Percentiles rank a stretch among this genome's conserved stretches.
Conservation (phyloP, 805 yeast genomes). For the Cyberlindnera veronae region DNA sequence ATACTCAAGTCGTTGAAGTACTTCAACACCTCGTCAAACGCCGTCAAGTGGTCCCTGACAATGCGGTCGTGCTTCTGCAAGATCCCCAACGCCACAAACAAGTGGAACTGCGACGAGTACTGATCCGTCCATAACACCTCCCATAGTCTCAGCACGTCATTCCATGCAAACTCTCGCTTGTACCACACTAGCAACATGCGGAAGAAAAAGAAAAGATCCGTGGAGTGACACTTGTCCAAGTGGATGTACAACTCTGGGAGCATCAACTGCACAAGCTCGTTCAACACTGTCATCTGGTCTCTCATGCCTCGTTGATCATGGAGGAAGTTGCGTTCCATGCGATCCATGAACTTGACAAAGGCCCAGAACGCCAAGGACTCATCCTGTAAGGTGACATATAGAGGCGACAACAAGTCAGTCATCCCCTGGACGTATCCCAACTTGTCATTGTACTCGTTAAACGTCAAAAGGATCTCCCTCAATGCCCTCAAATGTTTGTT, state of each 20-base stretch:
- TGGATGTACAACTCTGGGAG: slow-evolving; percentile 81
- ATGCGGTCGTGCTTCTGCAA: slow-evolving; percentile 81
- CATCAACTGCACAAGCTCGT: slow-evolving; percentile 86
- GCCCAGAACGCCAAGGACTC: slow-evolving; percentile 87
- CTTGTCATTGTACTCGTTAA: slow-evolving; percentile 76
- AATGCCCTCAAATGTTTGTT: slow-evolving; percentile 73
- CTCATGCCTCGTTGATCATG: slow-evolving; percentile 94
- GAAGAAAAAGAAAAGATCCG: slow-evolving; percentile 88
- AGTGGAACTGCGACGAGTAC: slow-evolving; percentile 80
- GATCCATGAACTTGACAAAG: slow-evolving; percentile 81
- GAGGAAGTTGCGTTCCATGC: slow-evolving; percentile 92
- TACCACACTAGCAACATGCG: slow-evolving; percentile 95
- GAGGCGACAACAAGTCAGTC: slow-evolving; percentile 89
- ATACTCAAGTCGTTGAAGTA: slow-evolving; percentile 88
- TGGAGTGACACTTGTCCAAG: slow-evolving; percentile 82
- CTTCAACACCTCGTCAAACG: slow-evolving; percentile 89
- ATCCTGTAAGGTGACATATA: slow-evolving; percentile 63
- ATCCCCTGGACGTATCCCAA: slow-evolving; percentile 97
- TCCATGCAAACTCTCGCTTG: slow-evolving; percentile 84
- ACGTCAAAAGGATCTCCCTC: slow-evolving; percentile 79
- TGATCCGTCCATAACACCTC: slow-evolving; percentile 88
- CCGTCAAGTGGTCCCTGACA: slow-evolving; percentile 65
- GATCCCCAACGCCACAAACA: slow-evolving; percentile 86
- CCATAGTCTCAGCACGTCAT: slow-evolving; percentile 80
- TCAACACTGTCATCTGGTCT: slow-evolving; percentile 77